phyloP scores from a whole-genome alignment of 1,284 basidiomycete species.

The Boletus albobrunnescens region DNA sequence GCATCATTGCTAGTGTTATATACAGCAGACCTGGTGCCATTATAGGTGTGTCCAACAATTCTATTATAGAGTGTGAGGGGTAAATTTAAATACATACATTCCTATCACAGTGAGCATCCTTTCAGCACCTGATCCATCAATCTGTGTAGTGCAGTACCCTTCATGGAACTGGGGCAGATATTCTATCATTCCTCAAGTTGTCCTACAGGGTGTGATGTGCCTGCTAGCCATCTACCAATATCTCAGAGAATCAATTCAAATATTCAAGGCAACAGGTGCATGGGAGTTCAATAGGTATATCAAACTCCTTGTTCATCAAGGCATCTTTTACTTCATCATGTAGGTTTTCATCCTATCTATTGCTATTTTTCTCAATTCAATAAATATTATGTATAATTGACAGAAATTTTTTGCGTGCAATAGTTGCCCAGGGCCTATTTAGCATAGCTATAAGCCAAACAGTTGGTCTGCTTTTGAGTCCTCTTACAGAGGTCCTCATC shows the following conservation, averaged over 20 bases:
- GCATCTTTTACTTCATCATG: constrained; percentile 12
- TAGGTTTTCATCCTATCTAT: neutral
- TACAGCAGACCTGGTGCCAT: neutral
- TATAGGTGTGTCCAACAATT: neutral
- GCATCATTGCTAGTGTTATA: neutral
- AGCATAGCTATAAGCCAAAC: neutral
- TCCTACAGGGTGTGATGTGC: constrained; percentile 10
- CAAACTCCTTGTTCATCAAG: constrained; percentile 4
- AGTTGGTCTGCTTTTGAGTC: too few species aligned
- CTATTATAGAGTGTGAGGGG: neutral
- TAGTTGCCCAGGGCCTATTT: neutral
- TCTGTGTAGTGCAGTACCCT: constrained; percentile 7
- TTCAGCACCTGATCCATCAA: constrained; percentile 2
- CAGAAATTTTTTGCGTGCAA: neutral
- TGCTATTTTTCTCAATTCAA: neutral
- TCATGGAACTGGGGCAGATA: constrained; percentile 11
- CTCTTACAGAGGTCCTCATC: neutral
- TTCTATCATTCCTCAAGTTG: constrained; percentile 3
- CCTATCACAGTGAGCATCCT: neutral
- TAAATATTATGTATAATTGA: neutral
- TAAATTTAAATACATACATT: too few species aligned
- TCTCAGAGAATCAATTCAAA: constrained; percentile 1
- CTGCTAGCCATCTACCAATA: constrained; percentile 1
- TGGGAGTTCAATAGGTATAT: constrained; percentile 13
- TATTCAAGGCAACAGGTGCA: neutral